phyloP scores from a whole-genome alignment of 2,329 filamentous ascomycete genomes.

The Cercospora berteroae region DNA sequence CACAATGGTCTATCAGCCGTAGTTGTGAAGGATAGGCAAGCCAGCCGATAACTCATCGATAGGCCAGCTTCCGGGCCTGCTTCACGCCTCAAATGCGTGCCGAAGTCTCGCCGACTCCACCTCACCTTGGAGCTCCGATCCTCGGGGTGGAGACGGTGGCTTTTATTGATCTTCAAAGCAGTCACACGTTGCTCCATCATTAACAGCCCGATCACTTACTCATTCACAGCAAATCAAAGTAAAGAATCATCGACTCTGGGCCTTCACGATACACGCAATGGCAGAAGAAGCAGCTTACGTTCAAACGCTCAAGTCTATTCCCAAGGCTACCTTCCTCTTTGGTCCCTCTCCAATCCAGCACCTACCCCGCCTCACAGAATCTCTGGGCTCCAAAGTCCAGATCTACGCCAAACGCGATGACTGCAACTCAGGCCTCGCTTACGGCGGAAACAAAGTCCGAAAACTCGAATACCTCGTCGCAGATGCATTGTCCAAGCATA shows the following conservation, averaged over 20 bases:
- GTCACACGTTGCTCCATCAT: not conserved
- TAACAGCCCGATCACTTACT: not conserved
- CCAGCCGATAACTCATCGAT: slow-evolving; percentile 19
- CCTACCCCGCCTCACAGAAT: slow-evolving; percentile 63
- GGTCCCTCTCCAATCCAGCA: slow-evolving; percentile 67
- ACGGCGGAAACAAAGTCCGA: slow-evolving; percentile 42
- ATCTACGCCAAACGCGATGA: slow-evolving; percentile 73
- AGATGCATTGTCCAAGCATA: slow-evolving; percentile 33
- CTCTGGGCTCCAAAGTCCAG: slow-evolving; percentile 54
- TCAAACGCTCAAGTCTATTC: slow-evolving; percentile 47
- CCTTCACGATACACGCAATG: not conserved
- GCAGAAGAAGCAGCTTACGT: slow-evolving; percentile 24
- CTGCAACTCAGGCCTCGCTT: slow-evolving; percentile 45
- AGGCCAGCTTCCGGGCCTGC: slow-evolving; percentile 3
- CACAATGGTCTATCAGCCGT: not conserved
- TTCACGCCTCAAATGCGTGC: not conserved
- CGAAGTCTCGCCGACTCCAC: slow-evolving; percentile 11
- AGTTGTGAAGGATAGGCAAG: not conserved
- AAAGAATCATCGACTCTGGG: not conserved
- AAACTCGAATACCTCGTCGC: slow-evolving; percentile 43
- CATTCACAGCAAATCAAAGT: not conserved
- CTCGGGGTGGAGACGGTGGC: not conserved
- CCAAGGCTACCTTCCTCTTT: slow-evolving; percentile 61
- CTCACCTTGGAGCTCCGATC: not conserved
- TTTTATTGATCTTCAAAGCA: not conserved